Base-by-base conservation (phyloP, 257 asterid species). In the Linaria vulgaris region DNA sequence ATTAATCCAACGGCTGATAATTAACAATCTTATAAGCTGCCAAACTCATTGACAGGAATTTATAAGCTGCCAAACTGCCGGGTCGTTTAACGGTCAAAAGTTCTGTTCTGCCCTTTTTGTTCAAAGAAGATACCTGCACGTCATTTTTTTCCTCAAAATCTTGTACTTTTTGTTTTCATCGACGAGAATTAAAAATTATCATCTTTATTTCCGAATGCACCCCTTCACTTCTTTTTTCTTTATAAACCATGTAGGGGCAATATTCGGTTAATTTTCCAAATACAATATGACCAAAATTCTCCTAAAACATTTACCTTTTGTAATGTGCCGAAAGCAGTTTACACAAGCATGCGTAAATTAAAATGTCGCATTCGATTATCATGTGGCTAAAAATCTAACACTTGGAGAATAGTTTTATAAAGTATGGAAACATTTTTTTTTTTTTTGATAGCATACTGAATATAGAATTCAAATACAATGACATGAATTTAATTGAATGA, bases 121-220 rank as follows among this genome's bases (percentile, higher is more conserved):
- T 72, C 70, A 44, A 72, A 45, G 47, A 24, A 44, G 20, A 48
- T 53, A 30, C 73, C 72, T 61, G 30, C 78, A 73, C 73, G 73
- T 59, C 70, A 19, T n/a, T 39, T 47, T 56, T 46, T n/a, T n/a
- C n/a, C 45, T 4, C 56, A 9, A 19, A 6, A 6, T 19, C 21
- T 13, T 14, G 8, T 21, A 20, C 16, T 38, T 27, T 53, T 27
- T 53, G 0, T 30, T 21, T 21, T 11, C 14, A 25, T n/a, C n/a
- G n/a, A n/a, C n/a, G 7, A 34, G 1, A 6, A 39, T 6, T 13
- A 13, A 43, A 25, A 30, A 1, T 19, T 41, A 27, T 27, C 34
- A 43, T 11, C 43, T 43, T 46, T 17, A 55, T 56, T 67, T 44
- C 20, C 69, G 20, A 23, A 5, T 19, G 17, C 23, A 53, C 67